Base-by-base conservation (phyloP, 352 stramenopile genomes). In the Globisporangium megalacanthum region DNA sequence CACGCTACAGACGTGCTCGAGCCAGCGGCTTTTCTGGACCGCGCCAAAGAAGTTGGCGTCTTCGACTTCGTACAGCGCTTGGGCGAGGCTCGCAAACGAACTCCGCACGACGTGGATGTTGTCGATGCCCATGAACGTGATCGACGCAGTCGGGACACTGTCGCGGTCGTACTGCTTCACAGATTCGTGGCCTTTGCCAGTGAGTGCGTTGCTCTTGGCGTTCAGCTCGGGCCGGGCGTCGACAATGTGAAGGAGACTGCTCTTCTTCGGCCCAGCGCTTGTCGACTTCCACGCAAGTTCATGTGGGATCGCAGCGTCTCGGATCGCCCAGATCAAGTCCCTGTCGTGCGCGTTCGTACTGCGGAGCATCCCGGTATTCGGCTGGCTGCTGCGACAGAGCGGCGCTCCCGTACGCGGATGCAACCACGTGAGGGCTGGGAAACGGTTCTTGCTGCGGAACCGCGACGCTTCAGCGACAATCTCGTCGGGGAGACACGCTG, bases 291-390 rank as follows among this genome's bases (percentile, higher is more conserved):
- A 65, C 3, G 69, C 73, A 29, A 75, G 49, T 0, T 89, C 75
- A 1, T 59, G 66, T 13, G 77, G 63, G 61, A 89, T 77, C 19
- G 73, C 83, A 29, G 76, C 78, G 49, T 98, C 92, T 20, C 92
- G 73, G 55, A 94, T 87, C 6, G 81, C 77, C 75, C 85, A 91
- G 13, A 97, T 85, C n/a, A 97, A 62, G 14, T 84, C 86, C 44
- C 97, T 86, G 66, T 99, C 97, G 19, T 89, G 81, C 8, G 74
- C 60, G 57, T 86, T 97, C 29, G 83, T 96, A 73, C 95, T 97
- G 15, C 95, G 92, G 39, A 97, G 67, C 9, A 99, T 73, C 22
- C 97, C 97, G 1, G 97, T 96, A 65, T 98, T 98, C 1, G 97
- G 97, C 64, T 99, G 96, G 36, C 90, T 94, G 42, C 79, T 96